Evolutionary conservation across 2,329 filamentous ascomycete species (phyloP).

Genomic region (Aspergillus transmontanensis): DNA sequence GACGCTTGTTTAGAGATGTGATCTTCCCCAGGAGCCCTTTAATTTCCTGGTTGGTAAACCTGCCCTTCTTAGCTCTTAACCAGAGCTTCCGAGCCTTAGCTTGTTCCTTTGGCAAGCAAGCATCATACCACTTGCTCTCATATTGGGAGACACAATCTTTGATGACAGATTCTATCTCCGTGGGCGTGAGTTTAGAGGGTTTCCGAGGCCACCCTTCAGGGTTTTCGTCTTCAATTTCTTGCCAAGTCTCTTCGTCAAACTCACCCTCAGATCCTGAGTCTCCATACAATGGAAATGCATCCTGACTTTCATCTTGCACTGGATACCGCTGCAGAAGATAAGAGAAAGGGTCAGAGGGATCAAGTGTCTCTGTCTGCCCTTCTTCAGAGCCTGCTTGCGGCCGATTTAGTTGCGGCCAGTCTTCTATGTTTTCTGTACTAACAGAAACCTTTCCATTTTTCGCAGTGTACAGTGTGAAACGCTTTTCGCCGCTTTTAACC

Average conservation of each 20-base stretch:
- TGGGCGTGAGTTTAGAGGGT: constrained; percentile 41
- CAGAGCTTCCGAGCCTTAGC: constrained; percentile 64
- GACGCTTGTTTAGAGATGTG: constrained; percentile 50
- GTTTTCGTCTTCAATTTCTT: constrained; percentile 63
- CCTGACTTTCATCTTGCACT: constrained; percentile 42
- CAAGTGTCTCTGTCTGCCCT: background rate
- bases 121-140: constrained; percentile 59
- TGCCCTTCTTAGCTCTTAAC: constrained; percentile 54
- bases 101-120: constrained; percentile 59
- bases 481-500: constrained; percentile 16
- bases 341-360: constrained; percentile 27
- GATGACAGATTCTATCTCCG: constrained; percentile 57
- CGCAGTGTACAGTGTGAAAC: constrained; percentile 35
- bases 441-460: constrained; percentile 25
- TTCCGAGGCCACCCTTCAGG: constrained; percentile 20
- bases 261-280: constrained; percentile 57
- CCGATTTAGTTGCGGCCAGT: constrained; percentile 31
- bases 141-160: constrained; percentile 56
- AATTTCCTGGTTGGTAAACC: constrained; percentile 47
- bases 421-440: constrained; percentile 28
- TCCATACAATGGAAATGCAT: constrained; percentile 55
- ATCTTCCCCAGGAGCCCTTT: constrained; percentile 48
- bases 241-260: constrained; percentile 62
- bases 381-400: background rate
- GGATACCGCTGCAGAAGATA: constrained; percentile 49